A percentile compares a stretch with the other conserved stretches of the same genome.
Conservation (phyloP, 495 filamentous ascomycete species). For the Talaromyces liani region DNA sequence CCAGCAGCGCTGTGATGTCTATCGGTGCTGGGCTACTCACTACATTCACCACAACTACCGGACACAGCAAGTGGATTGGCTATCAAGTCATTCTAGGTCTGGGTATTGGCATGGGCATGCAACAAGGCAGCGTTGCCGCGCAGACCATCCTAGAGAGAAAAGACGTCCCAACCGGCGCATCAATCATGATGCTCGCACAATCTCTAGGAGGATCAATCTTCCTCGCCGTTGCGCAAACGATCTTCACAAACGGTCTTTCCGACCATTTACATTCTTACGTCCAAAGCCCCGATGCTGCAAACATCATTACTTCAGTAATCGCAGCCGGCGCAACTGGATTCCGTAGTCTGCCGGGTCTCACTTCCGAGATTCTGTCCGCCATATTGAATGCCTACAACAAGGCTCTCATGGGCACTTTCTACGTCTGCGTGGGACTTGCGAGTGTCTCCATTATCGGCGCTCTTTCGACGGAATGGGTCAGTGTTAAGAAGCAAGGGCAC, state of each 20-base stretch:
- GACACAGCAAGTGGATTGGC: slow-evolving; percentile 20
- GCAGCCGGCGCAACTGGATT: slow-evolving; percentile 50
- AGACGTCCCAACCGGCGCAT: slow-evolving; percentile 55
- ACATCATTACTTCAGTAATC: slow-evolving; percentile 27
- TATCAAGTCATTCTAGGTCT: slow-evolving; percentile 45
- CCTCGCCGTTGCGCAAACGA: slow-evolving; percentile 49
- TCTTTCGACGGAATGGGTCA: slow-evolving; percentile 58
- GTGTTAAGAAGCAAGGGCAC: slow-evolving; percentile 45
- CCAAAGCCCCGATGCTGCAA: slow-evolving; percentile 14
- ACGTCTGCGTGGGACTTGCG: slow-evolving; percentile 50
- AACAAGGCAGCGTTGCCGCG: slow-evolving; percentile 55
- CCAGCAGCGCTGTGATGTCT: slow-evolving; percentile 25
- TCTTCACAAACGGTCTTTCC: slow-evolving; percentile 39
- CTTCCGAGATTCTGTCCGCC: slow-evolving; percentile 30
- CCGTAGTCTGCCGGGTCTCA: slow-evolving; percentile 26
- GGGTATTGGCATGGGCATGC: slow-evolving; percentile 56
- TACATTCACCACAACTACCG: slow-evolving; percentile 42
- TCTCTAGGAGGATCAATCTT: slow-evolving; percentile 60
- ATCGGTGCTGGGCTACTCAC: slow-evolving; percentile 30
- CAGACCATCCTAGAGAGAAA: slow-evolving; percentile 50
- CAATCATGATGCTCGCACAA: slow-evolving; percentile 54
- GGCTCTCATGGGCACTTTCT: slow-evolving; percentile 50
- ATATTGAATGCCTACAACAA: slow-evolving; percentile 58
- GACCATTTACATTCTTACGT: slow-evolving; percentile 33
- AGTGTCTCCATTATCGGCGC: slow-evolving; percentile 47